Evolutionary conservation across 768 basidiomycete genomes (phyloP).

Genomic region (Mycena floridula): DNA sequence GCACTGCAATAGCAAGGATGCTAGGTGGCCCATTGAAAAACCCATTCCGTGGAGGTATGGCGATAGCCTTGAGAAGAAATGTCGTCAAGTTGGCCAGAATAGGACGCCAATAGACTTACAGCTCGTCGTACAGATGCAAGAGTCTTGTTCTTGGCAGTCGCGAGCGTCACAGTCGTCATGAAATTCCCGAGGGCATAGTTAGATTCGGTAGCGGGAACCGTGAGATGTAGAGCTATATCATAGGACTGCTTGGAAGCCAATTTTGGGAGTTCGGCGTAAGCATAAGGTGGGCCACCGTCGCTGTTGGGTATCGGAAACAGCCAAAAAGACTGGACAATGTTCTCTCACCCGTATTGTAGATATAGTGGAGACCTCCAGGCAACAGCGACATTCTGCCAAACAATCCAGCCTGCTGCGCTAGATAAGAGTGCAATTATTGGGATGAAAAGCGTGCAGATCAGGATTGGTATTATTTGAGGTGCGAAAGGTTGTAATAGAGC

Average conservation of each 20-base stretch:
- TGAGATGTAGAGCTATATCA: constrained; percentile 61
- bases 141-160: constrained; percentile 56
- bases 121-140: constrained; percentile 55
- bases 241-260: constrained; percentile 65
- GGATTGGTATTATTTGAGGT: constrained; percentile 59
- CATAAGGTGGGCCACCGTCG: constrained; percentile 61
- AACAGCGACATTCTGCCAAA: constrained; percentile 67
- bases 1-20: constrained; percentile 43
- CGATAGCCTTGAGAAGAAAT: constrained; percentile 45
- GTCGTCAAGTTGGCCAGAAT: too few species aligned
- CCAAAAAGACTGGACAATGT: constrained; percentile 2
- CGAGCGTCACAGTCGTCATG: constrained; percentile 64
- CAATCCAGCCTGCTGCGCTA: constrained; percentile 60
- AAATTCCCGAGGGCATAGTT: constrained; percentile 81
- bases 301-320: constrained; percentile 27
- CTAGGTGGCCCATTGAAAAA: constrained; percentile 34
- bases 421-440: constrained; percentile 61
- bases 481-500: constrained; percentile 43
- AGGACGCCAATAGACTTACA: constrained; percentile 39
- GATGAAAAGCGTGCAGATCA: constrained; percentile 54
- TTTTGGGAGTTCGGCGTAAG: constrained; percentile 41
- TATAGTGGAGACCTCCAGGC: constrained; percentile 65
- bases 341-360: constrained; percentile 74
- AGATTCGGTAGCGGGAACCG: constrained; percentile 57
- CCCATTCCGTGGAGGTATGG: constrained; percentile 35